Percentiles rank a stretch among this genome's conserved stretches.
Evolutionary conservation across 768 basidiomycete species (phyloP).

Genomic region (Porpolomopsis calyptriformis): DNA sequence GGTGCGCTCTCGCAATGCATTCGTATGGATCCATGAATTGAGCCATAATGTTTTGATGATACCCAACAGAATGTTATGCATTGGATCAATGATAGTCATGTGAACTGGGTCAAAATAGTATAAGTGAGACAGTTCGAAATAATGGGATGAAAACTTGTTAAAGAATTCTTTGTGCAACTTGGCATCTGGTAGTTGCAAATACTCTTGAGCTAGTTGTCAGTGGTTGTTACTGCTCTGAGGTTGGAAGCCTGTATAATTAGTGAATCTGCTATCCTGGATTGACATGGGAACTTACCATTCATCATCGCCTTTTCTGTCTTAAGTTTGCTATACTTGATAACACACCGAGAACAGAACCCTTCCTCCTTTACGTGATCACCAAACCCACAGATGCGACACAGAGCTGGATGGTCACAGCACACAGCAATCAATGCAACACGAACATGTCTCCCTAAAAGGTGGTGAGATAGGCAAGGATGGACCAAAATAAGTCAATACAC

Average conservation of each 20-base stretch:
- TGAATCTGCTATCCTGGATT: background rate
- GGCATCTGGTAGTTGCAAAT: background rate
- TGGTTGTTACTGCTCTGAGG: background rate
- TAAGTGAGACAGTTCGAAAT: constrained; percentile 15
- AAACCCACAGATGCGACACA: constrained; percentile 21
- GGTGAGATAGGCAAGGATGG: too few species aligned
- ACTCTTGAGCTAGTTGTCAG: background rate
- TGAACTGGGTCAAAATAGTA: constrained; percentile 20
- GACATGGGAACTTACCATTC: constrained; percentile 8
- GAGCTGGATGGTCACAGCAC: constrained; percentile 24
- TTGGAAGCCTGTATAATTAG: background rate
- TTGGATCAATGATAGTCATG: constrained; percentile 22
- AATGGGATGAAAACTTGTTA: background rate
- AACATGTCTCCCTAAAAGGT: too few species aligned
- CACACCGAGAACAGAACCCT: constrained; percentile 20
- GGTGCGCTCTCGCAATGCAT: constrained; percentile 9
- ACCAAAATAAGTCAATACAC: too few species aligned
- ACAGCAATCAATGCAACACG: constrained; percentile 19
- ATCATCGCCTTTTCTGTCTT: constrained; percentile 12
- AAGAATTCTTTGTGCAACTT: constrained; percentile 1
- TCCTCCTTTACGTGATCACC: constrained; percentile 17
- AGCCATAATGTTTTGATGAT: constrained; percentile 19
- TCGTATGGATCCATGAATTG: constrained; percentile 14
- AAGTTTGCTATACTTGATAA: constrained; percentile 16
- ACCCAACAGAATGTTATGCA: constrained; percentile 25